Conservation (phyloP, 2,329 filamentous ascomycete genomes). For the Phaeosphaeriaceae sp. region DNA sequence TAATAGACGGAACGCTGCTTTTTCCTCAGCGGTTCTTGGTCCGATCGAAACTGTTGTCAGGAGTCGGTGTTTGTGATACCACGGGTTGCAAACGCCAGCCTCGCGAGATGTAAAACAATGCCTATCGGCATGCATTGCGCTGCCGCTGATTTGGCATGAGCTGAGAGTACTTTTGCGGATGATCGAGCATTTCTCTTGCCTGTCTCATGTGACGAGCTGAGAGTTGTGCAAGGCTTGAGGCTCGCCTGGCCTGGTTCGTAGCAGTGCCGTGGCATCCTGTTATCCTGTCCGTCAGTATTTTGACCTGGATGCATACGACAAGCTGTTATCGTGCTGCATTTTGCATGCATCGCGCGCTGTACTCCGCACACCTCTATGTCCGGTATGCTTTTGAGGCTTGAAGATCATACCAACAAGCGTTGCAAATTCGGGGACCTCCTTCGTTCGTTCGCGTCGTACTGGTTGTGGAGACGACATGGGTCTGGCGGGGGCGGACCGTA, state of each 20-base stretch:
- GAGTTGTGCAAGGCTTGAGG: neutral
- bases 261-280: too few species aligned
- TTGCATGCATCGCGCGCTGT: too few species aligned
- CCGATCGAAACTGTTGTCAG: too few species aligned
- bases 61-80: neutral
- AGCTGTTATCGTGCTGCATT: too few species aligned
- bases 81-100: neutral
- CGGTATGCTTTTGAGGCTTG: too few species aligned
- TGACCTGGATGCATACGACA: too few species aligned
- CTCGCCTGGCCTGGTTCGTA: too few species aligned
- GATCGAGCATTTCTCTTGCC: too few species aligned
- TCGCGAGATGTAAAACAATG: neutral
- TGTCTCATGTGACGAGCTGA: neutral
- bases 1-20: neutral
- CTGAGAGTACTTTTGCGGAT: neutral
- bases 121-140: neutral
- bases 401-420: neutral
- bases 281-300: too few species aligned
- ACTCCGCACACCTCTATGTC: too few species aligned
- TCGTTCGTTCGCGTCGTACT: neutral
- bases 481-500: neutral
- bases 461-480: neutral
- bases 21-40: neutral
- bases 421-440: neutral
- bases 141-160: neutral